Base-by-base conservation (phyloP, 495 filamentous ascomycete genomes). In the Tuber indicum region DNA sequence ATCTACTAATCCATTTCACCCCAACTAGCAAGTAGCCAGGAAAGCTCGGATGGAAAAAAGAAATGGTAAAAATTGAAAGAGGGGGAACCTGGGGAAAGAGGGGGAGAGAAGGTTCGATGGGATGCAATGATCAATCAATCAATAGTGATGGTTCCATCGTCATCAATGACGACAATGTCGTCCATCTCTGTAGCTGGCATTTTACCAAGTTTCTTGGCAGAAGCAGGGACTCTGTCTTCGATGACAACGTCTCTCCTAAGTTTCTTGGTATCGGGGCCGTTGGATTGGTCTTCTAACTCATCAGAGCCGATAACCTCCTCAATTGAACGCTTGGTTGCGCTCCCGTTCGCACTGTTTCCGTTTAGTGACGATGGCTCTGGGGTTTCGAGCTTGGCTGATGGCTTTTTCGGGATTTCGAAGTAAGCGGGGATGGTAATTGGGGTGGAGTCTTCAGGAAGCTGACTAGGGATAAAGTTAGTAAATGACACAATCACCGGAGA, bases 81-180 rank as follows among this genome's bases (percentile, higher is more conserved):
- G 32, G 36, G 14, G 23, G 8, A 0, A 32, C 3, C 52, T 26
- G 10, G 52, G 3, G 9, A 52, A n/a, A n/a, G 12, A n/a, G 49
- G 8, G 49, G 23, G 23, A 52, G 3, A 26, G 32, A 4, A 36
- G 58, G 14, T 36, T 66, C 4, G 17, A 16, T 36, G 26, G 17
- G 17, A 36, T 32, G 26, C 36, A 36, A 36, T 66, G 26, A 66
- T 75, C 23, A 82, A 32, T 82, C 81, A 75, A 82, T 82, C 81
- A 75, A 82, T 82, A 44, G 75, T 82, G 72, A 83, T 79, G 49
- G 75, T 74, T 80, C 84, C 89, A 72, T 91, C 87, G 83, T 91
- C 91, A 74, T 93, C 89, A 7, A 89, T 71, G 23, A 89, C 76
- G 41, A 88, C 84, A 21, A 87, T 83, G 16, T 86, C 86, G n/a